These are phyloP conservation scores for Rhipidocladum racemiflorum DNA, from an alignment of 176 grass and related monocot species.

Conservation along the genomic window DNA sequence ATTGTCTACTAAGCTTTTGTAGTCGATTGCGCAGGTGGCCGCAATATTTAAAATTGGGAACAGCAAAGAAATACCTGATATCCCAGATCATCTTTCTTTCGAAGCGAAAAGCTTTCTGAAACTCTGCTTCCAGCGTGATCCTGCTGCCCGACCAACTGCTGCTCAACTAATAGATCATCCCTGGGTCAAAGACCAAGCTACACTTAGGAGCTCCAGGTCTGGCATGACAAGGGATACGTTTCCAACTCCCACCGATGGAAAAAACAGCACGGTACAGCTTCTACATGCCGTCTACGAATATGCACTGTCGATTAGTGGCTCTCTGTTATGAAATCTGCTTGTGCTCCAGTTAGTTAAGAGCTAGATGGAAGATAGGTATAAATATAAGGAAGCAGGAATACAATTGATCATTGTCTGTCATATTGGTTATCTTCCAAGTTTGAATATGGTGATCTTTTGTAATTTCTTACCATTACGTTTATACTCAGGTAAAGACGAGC, in stretches of 20 bases:
- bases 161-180: conserved; percentile 71
- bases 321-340: neutral
- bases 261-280: conserved; percentile 27
- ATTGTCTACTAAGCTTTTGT: conserved; percentile 26
- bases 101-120: conserved; percentile 78
- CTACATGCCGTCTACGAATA: neutral
- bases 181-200: conserved; percentile 71
- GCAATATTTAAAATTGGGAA: conserved; percentile 99
- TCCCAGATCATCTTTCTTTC: conserved; percentile 72
- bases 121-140: conserved; percentile 91
- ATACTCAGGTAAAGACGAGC: conserved; percentile 37
- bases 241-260: conserved; percentile 26
- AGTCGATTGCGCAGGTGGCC: conserved; percentile 59
- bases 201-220: conserved; percentile 40
- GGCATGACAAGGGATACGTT: conserved; percentile 43
- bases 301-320: neutral
- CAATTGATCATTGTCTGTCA: neutral
- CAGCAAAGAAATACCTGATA: conserved; percentile 96
- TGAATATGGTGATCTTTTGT: neutral
- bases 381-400: neutral
- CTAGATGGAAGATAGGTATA: neutral
- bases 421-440: neutral
- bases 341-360: neutral
- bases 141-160: conserved; percentile 80
- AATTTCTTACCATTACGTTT: conserved; percentile 17